Base-by-base conservation (phyloP, 2,329 filamentous ascomycete species). In the Scleromitrula shiraiana region DNA sequence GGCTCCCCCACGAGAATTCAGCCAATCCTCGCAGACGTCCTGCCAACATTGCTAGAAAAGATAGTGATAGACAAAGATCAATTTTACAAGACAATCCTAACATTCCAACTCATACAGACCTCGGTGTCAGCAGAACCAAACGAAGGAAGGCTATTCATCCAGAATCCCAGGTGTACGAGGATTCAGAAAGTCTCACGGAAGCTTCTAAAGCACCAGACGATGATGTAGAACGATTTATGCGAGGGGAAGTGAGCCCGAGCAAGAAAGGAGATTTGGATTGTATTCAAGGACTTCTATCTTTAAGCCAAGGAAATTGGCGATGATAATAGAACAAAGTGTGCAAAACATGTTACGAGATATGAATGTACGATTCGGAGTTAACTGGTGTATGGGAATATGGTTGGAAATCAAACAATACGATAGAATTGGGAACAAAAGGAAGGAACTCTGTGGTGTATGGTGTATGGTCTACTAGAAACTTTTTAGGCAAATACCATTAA, bases 301-400 rank as follows among this genome's bases (percentile, higher is more conserved):
- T 97, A 38, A 94, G 88, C 60, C 87, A 95, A 68, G 91, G 90
- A n/a, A 88, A 88, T 62, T 96, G 90, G 89, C 77, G 80, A 45
- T 64, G 55, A 49, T 27, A 26, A 20, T n/a, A 20, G 39, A 9
- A n/a, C n/a, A 37, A 30, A 19, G 10, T 14, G 15, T 15, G 14
- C 20, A 12, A 29, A 14, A 22, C 37, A 35, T 17, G 19, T 27
- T 40, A 38, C 7, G 36, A 40, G 49, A 38, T 32, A 51, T 30
- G 45, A 39, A 41, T 46, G 23, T 15, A 41, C 10, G 42, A 44
- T 49, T 41, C 33, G 10, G 38, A 19, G 32, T 48, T 36, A 44
- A 15, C 44, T 38, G 32, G 42, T 24, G 49, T 22, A 47, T 46
- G 43, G 32, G 35, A 36, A 17, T 36, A 36, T 38, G 24, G 29